Evolutionary conservation across 1,284 basidiomycete genomes (phyloP).

Genomic region (Salmacisia buchloeana): DNA sequence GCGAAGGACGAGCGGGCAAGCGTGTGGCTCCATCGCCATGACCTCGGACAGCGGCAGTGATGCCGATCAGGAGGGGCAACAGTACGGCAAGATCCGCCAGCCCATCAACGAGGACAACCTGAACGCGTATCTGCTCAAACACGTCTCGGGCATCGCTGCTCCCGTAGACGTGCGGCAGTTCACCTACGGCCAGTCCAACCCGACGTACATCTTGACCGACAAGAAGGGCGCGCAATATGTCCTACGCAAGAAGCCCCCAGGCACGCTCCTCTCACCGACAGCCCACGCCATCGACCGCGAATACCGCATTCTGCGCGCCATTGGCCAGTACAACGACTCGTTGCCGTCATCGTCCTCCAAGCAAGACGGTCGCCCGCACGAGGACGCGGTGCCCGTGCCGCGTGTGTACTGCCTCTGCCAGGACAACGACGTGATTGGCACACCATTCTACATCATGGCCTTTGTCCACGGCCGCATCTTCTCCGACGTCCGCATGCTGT

Average conservation of each 20-base stretch:
- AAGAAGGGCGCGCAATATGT: conserved; percentile 69
- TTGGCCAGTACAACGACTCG: conserved; percentile 19
- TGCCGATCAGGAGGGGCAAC: conserved; percentile 25
- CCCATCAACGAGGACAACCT: conserved; percentile 24
- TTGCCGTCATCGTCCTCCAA: conserved; percentile 6
- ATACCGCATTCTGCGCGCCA: conserved; percentile 70
- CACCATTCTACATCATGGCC: conserved; percentile 92
- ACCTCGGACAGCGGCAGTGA: too few species aligned
- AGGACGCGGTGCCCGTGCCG: conserved; percentile 70
- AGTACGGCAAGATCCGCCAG: conserved; percentile 35
- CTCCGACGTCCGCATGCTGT: conserved; percentile 67
- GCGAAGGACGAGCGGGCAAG: too few species aligned
- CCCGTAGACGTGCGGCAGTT: conserved; percentile 85
- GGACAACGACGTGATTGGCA: conserved; percentile 71
- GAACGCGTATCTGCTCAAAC: conserved; percentile 58
- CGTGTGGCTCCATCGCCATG: too few species aligned
- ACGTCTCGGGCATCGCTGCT: conserved; percentile 60
- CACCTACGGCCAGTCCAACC: conserved; percentile 70
- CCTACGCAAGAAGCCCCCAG: conserved; percentile 87
- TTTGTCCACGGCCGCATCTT: conserved; percentile 83
- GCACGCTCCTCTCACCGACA: conserved; percentile 74
- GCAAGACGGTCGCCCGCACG: conserved; percentile 15
- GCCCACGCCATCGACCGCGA: conserved; percentile 93
- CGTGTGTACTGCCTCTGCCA: conserved; percentile 69
- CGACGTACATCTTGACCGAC: conserved; percentile 84